Base-by-base conservation (phyloP, 2,329 filamentous ascomycete species). In the Bipolaris victoriae region DNA sequence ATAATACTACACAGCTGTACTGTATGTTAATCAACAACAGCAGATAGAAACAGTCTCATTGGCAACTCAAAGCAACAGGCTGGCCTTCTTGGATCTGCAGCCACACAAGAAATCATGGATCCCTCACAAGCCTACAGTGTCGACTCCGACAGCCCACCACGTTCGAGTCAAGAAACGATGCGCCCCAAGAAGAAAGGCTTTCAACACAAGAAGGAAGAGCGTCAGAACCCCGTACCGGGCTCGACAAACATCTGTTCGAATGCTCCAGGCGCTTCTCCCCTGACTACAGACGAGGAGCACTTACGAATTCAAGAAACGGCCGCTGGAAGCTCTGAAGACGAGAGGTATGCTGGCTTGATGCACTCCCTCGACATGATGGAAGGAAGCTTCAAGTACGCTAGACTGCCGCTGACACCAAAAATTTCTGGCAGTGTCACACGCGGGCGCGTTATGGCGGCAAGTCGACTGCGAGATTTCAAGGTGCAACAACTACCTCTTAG, bases 401-500 rank as follows among this genome's bases (percentile, higher is more conserved):
- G 37, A 44, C 18, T 47, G 18, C 29, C 33, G 43, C 54, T 57
- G 41, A 52, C 54, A 18, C 29, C 11, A 10, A 48, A 24, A 16
- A 24, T 52, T 22, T 16, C 37, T 49, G 55, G 55, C 11, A 57
- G 55, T 53, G 37, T 57, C n/a, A 24, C 44, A 33, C 44, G 44
- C 15, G 55, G 22, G n/a, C 49, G 48, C 22, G 49, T 50, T 53
- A 20, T 47, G 11, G 49, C 49, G 29, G 36, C 43, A n/a, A 36
- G 18, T 39, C 49, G 49, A 39, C 18, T 57, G 36, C 49, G 41
- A n/a, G 10, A 7, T 16, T 22, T 16, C 20, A 31, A 40, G 41
- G 15, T 18, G 16, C 24, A 20, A 35, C 48, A 46, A 11, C 29
- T 7, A 10, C 35, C 47, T 9, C 18, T 46, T 36, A 26, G 36